Percentiles rank a stretch among this genome's conserved stretches.
Conservation (phyloP, 495 filamentous ascomycete species). For the Penicillium simplicissimum region DNA sequence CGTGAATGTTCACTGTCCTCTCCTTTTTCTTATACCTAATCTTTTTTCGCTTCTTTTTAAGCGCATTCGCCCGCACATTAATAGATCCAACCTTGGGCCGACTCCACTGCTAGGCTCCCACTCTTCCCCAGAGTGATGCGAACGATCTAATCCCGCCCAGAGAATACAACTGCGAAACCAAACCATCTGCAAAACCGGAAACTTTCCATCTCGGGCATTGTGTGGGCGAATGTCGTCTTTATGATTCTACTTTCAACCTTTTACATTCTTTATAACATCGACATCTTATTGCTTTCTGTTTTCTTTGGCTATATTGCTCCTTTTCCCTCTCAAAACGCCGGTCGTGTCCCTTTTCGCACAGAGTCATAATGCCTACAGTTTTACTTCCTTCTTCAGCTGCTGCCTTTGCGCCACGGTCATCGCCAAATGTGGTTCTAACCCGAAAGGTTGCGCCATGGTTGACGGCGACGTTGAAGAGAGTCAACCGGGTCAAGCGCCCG, state of each 20-base stretch:
- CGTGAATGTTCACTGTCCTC: conserved; percentile 30
- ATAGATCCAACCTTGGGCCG: conserved; percentile 37
- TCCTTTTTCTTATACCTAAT: conserved; percentile 56
- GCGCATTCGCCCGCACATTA: conserved; percentile 53
- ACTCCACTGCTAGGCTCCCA: conserved; percentile 18
- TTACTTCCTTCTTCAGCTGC: conserved; percentile 93
- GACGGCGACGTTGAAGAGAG: conserved; percentile 93
- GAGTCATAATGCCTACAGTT: conserved; percentile 79
- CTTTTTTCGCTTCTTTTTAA: conserved; percentile 47
- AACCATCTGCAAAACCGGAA: not conserved
- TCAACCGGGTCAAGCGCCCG: conserved; percentile 96
- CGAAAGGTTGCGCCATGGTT: conserved; percentile 97
- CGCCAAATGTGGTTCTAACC: conserved; percentile 93
- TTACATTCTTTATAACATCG: conserved; percentile 33
- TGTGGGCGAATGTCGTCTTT: conserved; percentile 52
- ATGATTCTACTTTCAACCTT: conserved; percentile 35
- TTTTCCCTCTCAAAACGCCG: conserved; percentile 25
- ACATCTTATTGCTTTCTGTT: conserved; percentile 11
- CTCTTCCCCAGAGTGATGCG: conserved; percentile 22
- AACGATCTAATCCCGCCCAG: conserved; percentile 25
- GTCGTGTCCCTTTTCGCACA: conserved; percentile 34
- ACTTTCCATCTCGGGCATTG: conserved; percentile 14
- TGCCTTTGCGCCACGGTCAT: conserved; percentile 91
- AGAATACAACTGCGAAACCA: not conserved
- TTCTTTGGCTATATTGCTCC: conserved; percentile 24